Percentiles rank a stretch among this genome's conserved stretches.
These are phyloP conservation scores for Camillea tinctor DNA, from an alignment of 2,329 filamentous ascomycete species.

Conservation along the genomic window DNA sequence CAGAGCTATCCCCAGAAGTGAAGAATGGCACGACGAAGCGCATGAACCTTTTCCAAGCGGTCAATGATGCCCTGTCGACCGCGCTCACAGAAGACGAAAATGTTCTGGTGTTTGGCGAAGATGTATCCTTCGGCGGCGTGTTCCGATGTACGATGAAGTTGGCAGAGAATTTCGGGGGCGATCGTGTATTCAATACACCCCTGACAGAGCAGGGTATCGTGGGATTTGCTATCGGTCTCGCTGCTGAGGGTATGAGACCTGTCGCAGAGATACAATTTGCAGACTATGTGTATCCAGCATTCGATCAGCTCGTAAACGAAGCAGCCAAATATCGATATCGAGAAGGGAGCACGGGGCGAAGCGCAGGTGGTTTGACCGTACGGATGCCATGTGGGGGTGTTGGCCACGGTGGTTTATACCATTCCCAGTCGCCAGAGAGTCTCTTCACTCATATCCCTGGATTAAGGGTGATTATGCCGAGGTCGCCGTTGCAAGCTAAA, in stretches of 20 bases:
- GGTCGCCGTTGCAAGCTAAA: slow-evolving; percentile 85
- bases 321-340: slow-evolving; percentile 85
- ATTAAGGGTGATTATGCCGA: slow-evolving; percentile 78
- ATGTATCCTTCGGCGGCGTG: slow-evolving; percentile 94
- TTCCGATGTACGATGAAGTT: slow-evolving; percentile 94
- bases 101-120: slow-evolving; percentile 91
- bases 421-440: slow-evolving; percentile 85
- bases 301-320: slow-evolving; percentile 93
- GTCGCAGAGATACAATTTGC: slow-evolving; percentile 96
- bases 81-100: slow-evolving; percentile 81
- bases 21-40: slow-evolving; percentile 73
- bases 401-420: slow-evolving; percentile 83
- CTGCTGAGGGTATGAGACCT: slow-evolving; percentile 87
- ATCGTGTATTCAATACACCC: slow-evolving; percentile 95
- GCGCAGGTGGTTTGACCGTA: slow-evolving; percentile 77
- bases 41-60: slow-evolving; percentile 90
- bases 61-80: slow-evolving; percentile 85
- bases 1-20: slow-evolving; percentile 67
- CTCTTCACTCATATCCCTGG: slow-evolving; percentile 89
- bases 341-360: slow-evolving; percentile 56
- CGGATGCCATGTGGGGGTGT: slow-evolving; percentile 90
- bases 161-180: slow-evolving; percentile 79
- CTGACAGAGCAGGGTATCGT: slow-evolving; percentile 92
- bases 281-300: slow-evolving; percentile 90
- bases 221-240: slow-evolving; percentile 87